These are phyloP conservation scores for Coprinopsis strossmayeri DNA, from an alignment of 768 basidiomycete genomes.

Conservation along the genomic window DNA sequence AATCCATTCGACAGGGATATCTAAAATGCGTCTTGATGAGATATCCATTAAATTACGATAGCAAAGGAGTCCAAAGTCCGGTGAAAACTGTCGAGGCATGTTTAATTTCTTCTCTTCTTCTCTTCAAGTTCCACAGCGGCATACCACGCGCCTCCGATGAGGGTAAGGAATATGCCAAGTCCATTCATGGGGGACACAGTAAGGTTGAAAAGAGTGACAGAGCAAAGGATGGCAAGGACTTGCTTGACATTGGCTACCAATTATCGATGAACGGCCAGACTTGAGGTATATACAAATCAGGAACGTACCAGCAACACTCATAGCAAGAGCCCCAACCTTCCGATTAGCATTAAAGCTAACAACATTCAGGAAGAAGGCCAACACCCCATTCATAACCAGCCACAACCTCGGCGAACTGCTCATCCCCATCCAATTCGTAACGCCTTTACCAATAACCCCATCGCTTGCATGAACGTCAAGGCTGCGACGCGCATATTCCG, in stretches of 20 bases:
- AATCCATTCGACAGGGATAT: no score
- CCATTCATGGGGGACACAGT: slow-evolving; percentile 75
- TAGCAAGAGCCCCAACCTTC: slow-evolving; percentile 80
- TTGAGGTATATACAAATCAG: slow-evolving; percentile 2
- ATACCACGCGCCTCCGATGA: slow-evolving; percentile 82
- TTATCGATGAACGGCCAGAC: slow-evolving; percentile 4
- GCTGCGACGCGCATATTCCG: slow-evolving; percentile 16
- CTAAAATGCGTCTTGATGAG: no score
- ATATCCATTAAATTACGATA: no score
- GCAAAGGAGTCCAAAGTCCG: no score
- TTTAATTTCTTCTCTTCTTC: slow-evolving; percentile 17
- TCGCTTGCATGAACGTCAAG: slow-evolving; percentile 21
- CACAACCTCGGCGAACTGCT: slow-evolving; percentile 34
- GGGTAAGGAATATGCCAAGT: slow-evolving; percentile 76
- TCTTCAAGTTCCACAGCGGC: slow-evolving; percentile 59
- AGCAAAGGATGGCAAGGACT: slow-evolving; percentile 80
- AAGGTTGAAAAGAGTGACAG: slow-evolving; percentile 79
- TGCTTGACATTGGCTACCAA: slow-evolving; percentile 90
- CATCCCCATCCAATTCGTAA: not conserved
- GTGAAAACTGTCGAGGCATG: no score
- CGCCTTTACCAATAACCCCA: slow-evolving; percentile 11
- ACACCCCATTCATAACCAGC: slow-evolving; percentile 69
- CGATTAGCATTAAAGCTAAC: slow-evolving; percentile 94
- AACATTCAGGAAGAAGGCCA: slow-evolving; percentile 91
- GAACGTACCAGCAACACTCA: slow-evolving; percentile 80